These are phyloP conservation scores for Neurospora cerealis DNA, from an alignment of 495 filamentous ascomycete genomes.

Conservation along the genomic window DNA sequence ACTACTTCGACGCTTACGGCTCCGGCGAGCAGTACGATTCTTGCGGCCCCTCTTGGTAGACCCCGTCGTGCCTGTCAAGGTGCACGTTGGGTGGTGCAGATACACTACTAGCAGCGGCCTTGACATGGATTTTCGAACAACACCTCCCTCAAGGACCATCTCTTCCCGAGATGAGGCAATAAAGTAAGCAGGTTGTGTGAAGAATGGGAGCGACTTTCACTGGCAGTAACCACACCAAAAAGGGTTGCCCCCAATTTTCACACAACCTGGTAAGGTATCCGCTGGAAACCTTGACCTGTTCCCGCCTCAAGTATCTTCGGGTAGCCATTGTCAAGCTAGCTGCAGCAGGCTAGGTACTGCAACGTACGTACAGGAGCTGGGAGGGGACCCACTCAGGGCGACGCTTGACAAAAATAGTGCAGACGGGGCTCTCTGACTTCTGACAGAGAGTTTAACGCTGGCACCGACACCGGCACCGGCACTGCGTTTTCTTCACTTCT, in stretches of 20 bases:
- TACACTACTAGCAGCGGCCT: neutral
- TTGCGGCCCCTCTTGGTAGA: too few relatives aligned
- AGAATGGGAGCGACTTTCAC: too few relatives aligned
- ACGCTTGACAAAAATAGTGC: neutral
- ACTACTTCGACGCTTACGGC: slow-evolving; percentile 68
- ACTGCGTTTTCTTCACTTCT: neutral
- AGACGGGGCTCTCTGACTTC: neutral
- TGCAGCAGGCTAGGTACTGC: neutral
- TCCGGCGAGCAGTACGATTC: slow-evolving; percentile 63
- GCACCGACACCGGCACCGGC: neutral
- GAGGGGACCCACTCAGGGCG: neutral
- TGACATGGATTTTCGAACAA: neutral
- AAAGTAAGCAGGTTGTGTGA: too few relatives aligned
- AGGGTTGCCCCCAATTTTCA: too few relatives aligned
- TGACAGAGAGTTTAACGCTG: neutral
- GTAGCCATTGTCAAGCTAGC: neutral
- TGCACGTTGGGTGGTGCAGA: neutral
- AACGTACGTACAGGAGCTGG: neutral
- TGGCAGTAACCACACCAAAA: too few relatives aligned
- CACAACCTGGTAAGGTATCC: neutral
- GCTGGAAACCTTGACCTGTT: neutral
- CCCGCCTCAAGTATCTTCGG: neutral
- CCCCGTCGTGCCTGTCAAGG: neutral
- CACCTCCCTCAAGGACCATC: neutral
- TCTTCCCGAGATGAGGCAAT: neutral